These are phyloP conservation scores for Fusarium albidum DNA, from an alignment of 2,329 filamentous ascomycete genomes.

Conservation along the genomic window DNA sequence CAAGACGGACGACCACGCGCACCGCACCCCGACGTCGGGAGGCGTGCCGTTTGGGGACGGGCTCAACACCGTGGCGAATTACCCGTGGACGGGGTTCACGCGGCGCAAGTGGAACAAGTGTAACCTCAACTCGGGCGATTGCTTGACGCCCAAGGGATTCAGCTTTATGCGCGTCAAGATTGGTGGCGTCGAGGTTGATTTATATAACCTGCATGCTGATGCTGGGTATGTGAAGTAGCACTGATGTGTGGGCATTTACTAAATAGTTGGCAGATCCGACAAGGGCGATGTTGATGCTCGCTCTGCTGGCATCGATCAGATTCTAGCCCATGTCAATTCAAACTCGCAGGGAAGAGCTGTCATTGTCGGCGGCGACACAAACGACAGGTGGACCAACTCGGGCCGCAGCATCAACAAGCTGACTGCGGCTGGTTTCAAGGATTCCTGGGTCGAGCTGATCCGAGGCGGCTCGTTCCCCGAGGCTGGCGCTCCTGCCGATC, in stretches of 20 bases:
- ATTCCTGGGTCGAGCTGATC: conserved; percentile 67
- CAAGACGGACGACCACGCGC: conserved; percentile 64
- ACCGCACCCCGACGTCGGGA: conserved; percentile 71
- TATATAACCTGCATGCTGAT: conserved; percentile 74
- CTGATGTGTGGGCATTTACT: neutral
- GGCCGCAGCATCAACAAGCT: conserved; percentile 57
- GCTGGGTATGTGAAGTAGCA: conserved; percentile 51
- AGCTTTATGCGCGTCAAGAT: conserved; percentile 69
- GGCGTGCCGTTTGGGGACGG: conserved; percentile 70
- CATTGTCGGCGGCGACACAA: conserved; percentile 71
- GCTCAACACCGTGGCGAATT: conserved; percentile 70
- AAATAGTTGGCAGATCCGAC: no score
- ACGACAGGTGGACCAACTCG: conserved; percentile 65
- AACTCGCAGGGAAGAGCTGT: conserved; percentile 69
- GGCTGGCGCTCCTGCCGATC: conserved; percentile 42
- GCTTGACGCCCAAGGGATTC: conserved; percentile 74
- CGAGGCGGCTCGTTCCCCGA: conserved; percentile 56
- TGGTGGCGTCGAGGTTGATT: conserved; percentile 64
- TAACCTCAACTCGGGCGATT: conserved; percentile 66
- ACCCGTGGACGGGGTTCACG: conserved; percentile 59
- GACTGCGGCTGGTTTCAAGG: conserved; percentile 60
- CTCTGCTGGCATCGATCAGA: conserved; percentile 66
- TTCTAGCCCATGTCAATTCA: conserved; percentile 63
- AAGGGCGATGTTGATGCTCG: conserved; percentile 62
- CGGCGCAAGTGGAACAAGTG: conserved; percentile 68